Conservation (phyloP, 805 yeast genomes). For the Cyberlindnera subsufficiens region DNA sequence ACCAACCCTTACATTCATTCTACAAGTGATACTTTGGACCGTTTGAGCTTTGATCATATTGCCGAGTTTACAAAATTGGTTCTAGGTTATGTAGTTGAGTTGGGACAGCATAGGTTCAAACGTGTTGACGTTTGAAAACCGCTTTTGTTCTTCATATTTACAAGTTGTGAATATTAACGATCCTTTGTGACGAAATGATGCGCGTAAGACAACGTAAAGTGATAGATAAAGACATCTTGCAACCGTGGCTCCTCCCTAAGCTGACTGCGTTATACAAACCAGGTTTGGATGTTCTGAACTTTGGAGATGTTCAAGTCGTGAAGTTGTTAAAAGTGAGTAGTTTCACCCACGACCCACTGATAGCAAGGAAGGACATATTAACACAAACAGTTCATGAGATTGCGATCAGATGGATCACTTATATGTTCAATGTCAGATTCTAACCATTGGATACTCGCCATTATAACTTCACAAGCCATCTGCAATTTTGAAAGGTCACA, state of each 20-base stretch:
- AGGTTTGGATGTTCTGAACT: not conserved
- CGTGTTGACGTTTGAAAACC: constrained; percentile 1
- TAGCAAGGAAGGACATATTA: not conserved
- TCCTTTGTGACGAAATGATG: not conserved
- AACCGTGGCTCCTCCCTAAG: not conserved
- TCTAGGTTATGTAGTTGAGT: constrained; percentile 66
- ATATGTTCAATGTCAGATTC: constrained; percentile 8
- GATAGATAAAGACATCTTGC: not conserved
- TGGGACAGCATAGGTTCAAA: constrained; percentile 36
- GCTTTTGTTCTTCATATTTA: no score
- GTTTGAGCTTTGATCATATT: constrained; percentile 73
- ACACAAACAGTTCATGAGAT: constrained; percentile 3
- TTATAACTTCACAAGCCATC: constrained; percentile 2
- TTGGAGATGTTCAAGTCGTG: not conserved
- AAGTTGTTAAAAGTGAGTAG: constrained; percentile 1
- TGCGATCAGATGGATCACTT: constrained; percentile 4
- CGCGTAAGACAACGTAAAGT: not conserved
- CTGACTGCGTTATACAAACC: not conserved
- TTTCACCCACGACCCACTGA: no score
- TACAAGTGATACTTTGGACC: constrained; percentile 72
- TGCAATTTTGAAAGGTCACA: constrained; percentile 8
- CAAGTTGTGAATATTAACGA: no score
- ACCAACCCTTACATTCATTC: constrained; percentile 72
- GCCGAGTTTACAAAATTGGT: constrained; percentile 75
- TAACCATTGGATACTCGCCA: constrained; percentile 3